phyloP scores from a whole-genome alignment of 768 basidiomycete genomes.

The Tulasnella sp. region DNA sequence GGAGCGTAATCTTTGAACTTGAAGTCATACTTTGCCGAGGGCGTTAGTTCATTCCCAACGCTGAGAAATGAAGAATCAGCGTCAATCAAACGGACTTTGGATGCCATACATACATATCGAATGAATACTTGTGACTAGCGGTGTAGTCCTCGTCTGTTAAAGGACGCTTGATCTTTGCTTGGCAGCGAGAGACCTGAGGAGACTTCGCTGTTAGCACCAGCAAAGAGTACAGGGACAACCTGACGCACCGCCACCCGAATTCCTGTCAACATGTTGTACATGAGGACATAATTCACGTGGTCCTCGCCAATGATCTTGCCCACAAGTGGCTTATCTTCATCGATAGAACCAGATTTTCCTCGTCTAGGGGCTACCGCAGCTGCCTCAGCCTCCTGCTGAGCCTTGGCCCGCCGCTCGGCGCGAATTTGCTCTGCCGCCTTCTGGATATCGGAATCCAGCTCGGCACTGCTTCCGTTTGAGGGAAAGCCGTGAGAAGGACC shows the following conservation, averaged over 20 bases:
- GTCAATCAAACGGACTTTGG: conserved; percentile 3
- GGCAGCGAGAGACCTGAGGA: conserved; percentile 78
- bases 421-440: conserved; percentile 82
- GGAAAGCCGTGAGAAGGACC: neutral
- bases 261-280: conserved; percentile 99
- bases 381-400: conserved; percentile 49
- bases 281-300: conserved; percentile 96
- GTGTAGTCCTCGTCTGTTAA: conserved; percentile 78
- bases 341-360: conserved; percentile 7
- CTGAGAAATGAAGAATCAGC: conserved; percentile 30
- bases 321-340: conserved; percentile 52
- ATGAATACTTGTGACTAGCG: conserved; percentile 87
- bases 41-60: conserved; percentile 94
- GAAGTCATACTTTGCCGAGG: conserved; percentile 96
- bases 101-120: conserved; percentile 65
- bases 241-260: conserved; percentile 78
- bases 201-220: neutral
- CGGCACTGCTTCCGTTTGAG: neutral
- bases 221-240: neutral
- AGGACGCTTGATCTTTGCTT: conserved; percentile 83
- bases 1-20: conserved; percentile 99
- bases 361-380: conserved; percentile 31
- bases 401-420: conserved; percentile 59
- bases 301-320: conserved; percentile 97
- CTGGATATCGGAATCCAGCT: conserved; percentile 66